Evolutionary conservation across 2,329 filamentous ascomycete species (phyloP), one percentile per base, ranked within the genome.

Genomic region (Fusarium sublunatum): DNA sequence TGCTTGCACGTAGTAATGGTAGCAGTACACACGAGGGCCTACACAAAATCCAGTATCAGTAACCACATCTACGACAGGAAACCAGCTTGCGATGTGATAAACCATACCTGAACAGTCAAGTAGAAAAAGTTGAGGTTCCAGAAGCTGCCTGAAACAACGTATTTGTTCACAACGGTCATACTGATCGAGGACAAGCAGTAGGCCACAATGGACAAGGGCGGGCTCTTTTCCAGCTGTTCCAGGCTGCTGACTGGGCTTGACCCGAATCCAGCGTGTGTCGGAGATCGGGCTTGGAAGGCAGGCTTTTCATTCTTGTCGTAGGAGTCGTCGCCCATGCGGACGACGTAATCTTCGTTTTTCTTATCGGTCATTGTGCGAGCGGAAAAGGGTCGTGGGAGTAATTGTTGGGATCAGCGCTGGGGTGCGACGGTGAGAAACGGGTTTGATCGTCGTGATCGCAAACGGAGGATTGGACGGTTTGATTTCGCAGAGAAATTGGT

Each of bases 161-260:
- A 99, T 84, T 99, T 99, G 82, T 99, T 99, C 77, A 96, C 95
- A n/a, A 97, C 91, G 7, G 95, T 99, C 95, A 99, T 99, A 77
- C 94, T 86, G 75, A 99, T 99, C n/a, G 93, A 97, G 49, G 94
- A 92, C 72, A 91, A 83, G 78, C 95, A 99, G 83, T 99, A 99
- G 44, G 91, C 88, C 66, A 96, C 75, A 70, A 99, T 91, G 22
- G 94, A 93, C 43, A 95, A 76, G 41, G 86, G 81, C 13, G 93
- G 91, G 77, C 88, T 95, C 79, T 93, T 92, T 71, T 89, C 85
- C 62, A 92, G 75, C 70, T 81, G 79, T 34, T 61, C 64, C 15
- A 72, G 49, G 22, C 50, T 40, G 12, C 39, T 34, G 38, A 46
- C 45, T n/a, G 42, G 39, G 32, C 34, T 44, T 34, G 65, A 67